phyloP scores from a whole-genome alignment of 2,329 filamentous ascomycete genomes.

The Calonectria henricotiae region DNA sequence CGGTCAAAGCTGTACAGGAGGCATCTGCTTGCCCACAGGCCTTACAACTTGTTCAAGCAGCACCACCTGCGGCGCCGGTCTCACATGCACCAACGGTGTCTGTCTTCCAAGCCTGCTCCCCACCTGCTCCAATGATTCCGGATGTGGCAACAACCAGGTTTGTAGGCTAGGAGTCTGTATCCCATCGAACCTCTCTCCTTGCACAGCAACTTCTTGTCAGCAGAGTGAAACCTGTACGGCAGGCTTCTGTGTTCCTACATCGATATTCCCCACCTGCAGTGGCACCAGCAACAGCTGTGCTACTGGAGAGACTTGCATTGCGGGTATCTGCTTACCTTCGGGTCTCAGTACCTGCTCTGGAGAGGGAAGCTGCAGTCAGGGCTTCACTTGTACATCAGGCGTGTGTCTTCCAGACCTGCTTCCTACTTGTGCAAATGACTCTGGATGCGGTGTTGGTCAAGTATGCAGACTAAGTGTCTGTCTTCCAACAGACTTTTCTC shows the following conservation, averaged over 20 bases:
- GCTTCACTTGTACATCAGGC: conserved; percentile 12
- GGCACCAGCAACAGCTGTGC: not conserved
- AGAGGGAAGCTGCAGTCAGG: not conserved
- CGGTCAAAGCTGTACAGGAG: conserved; percentile 24
- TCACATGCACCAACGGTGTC: conserved; percentile 8
- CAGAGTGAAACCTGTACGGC: conserved; percentile 6
- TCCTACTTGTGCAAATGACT: conserved; percentile 6
- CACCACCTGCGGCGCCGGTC: not conserved
- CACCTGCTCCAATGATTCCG: not conserved
- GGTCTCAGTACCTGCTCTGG: conserved; percentile 1
- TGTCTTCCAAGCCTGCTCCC: conserved; percentile 11
- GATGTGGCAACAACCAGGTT: not conserved
- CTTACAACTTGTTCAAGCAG: not conserved
- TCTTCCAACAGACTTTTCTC: conserved; percentile 6
- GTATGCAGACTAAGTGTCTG: conserved; percentile 21
- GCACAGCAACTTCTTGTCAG: not conserved
- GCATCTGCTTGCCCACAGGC: conserved; percentile 15
- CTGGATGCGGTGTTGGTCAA: conserved; percentile 8
- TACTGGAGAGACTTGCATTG: not conserved
- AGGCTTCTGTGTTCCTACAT: conserved; percentile 23
- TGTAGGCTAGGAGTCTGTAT: conserved; percentile 26
- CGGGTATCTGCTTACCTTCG: conserved; percentile 22
- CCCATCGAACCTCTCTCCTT: conserved; percentile 13
- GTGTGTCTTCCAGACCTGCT: conserved; percentile 19
- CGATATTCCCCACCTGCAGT: not conserved